phyloP scores from a whole-genome alignment of 768 basidiomycete species.

The Leccinellum rugosiceps region DNA sequence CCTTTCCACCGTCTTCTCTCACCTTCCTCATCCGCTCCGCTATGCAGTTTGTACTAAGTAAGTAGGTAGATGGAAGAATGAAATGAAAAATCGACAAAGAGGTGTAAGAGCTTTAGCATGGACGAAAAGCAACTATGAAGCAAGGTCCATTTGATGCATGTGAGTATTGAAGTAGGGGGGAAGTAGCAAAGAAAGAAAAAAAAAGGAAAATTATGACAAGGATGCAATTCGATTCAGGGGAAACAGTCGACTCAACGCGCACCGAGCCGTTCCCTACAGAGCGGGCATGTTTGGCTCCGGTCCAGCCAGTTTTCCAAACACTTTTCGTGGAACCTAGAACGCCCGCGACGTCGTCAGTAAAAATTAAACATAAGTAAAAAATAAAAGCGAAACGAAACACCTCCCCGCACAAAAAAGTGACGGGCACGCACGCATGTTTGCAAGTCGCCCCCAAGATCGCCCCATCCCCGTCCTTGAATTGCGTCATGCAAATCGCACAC shows the following conservation, averaged over 20 bases:
- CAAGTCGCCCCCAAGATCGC: slow-evolving; percentile 58
- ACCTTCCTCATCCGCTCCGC: neutral
- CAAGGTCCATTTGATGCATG: neutral
- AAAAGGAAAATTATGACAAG: neutral
- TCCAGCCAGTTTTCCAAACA: slow-evolving; percentile 64
- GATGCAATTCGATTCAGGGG: neutral
- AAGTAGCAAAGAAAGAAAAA: neutral
- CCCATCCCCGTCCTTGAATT: slow-evolving; percentile 58
- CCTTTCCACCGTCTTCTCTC: neutral
- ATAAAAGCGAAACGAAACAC: neutral
- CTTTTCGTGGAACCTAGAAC: slow-evolving; percentile 51
- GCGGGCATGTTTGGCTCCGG: slow-evolving; percentile 58
- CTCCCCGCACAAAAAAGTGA: neutral
- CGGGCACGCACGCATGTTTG: slow-evolving; percentile 47
- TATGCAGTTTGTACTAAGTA: slow-evolving; percentile 6
- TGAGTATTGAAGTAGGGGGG: neutral
- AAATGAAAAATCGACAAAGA: slow-evolving; percentile 1
- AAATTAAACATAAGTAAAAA: neutral
- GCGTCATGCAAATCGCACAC: slow-evolving; percentile 71
- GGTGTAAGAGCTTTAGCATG: slow-evolving; percentile 13
- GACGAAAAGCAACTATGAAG: neutral
- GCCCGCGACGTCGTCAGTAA: neutral
- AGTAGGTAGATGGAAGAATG: neutral
- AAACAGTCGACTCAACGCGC: slow-evolving; percentile 16
- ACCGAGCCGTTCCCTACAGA: slow-evolving; percentile 53